Evolutionary conservation across 352 stramenopile genomes (phyloP), one percentile per base, ranked within the genome.

Genomic region (Globisporangium takayamanum): DNA sequence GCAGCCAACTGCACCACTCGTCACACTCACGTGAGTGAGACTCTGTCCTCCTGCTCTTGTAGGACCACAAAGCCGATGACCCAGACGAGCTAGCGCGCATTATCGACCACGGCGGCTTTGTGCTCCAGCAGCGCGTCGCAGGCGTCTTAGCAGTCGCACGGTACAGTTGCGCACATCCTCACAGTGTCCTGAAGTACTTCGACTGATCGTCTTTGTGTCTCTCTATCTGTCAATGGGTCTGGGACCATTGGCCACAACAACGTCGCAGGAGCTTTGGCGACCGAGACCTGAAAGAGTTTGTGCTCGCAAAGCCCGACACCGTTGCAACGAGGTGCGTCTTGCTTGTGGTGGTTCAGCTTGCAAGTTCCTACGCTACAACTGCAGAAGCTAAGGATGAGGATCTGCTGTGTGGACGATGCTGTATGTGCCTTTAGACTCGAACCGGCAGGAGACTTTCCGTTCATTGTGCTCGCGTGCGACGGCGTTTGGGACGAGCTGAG

Each of bases 391-490:
- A 20, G 41, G 12, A 42, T 20, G 44, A 59, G 11, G 3, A 18
- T 46, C 41, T 36, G 6, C 26, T 20, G 30, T 0, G 8, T 30
- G 39, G 39, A 22, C 20, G 14, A 4, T 14, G 39, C 3, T 14
- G 39, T 49, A 58, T 20, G 14, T 11, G 50, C 26, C 20, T 18
- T 46, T 42, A 92, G 83, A 25, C 54, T 92, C 6, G 66, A 72
- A 14, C 67, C 77, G 10, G 10, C 60, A 20, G 28, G 58, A 3
- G 74, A 89, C 55, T 86, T 76, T 63, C 70, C 76, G 3, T 88
- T 94, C 50, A 49, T 92, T 12, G 70, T 94, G 20, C 62, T 94
- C 51, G 84, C 80, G 61, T 94, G 84, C 58, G 84, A 94, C 57
- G 84, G 84, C 22, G 60, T 94, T 1, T 94, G 84, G 84, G 82